phyloP scores from a whole-genome alignment of 2,329 filamentous ascomycete genomes.

The Penicillium sp. region DNA sequence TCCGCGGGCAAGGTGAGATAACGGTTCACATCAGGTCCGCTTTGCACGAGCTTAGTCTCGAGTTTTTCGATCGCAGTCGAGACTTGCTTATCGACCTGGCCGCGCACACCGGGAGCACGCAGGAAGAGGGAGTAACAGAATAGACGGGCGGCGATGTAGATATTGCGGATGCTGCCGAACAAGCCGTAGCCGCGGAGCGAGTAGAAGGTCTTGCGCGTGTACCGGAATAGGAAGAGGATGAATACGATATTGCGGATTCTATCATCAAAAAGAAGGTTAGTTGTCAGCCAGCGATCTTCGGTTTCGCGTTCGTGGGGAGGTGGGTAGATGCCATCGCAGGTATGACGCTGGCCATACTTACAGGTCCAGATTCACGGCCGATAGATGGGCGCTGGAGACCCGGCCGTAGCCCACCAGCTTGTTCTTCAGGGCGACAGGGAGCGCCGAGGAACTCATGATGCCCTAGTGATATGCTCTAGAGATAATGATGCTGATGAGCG shows the following conservation, averaged over 20 bases:
- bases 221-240: conserved; percentile 82
- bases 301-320: conserved; percentile 16
- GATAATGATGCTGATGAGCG: conserved; percentile 19
- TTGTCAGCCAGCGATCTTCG: conserved; percentile 17
- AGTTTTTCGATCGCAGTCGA: conserved; percentile 79
- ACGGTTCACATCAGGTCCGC: conserved; percentile 71
- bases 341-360: conserved; percentile 38
- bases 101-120: conserved; percentile 81
- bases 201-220: conserved; percentile 78
- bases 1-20: conserved; percentile 80
- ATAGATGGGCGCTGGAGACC: conserved; percentile 42
- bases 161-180: conserved; percentile 75
- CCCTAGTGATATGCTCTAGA: conserved; percentile 22
- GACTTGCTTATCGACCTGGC: conserved; percentile 84
- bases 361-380: conserved; percentile 51
- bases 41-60: conserved; percentile 80
- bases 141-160: conserved; percentile 74
- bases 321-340: not conserved
- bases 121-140: conserved; percentile 85
- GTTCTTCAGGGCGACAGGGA: conserved; percentile 53
- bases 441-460: conserved; percentile 49
- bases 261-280: conserved; percentile 4
- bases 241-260: conserved; percentile 89
- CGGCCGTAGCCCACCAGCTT: conserved; percentile 49
- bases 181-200: conserved; percentile 88